These are phyloP conservation scores for Moesziomyces parantarcticus DNA, from an alignment of 1,284 basidiomycete genomes.

Conservation along the genomic window DNA sequence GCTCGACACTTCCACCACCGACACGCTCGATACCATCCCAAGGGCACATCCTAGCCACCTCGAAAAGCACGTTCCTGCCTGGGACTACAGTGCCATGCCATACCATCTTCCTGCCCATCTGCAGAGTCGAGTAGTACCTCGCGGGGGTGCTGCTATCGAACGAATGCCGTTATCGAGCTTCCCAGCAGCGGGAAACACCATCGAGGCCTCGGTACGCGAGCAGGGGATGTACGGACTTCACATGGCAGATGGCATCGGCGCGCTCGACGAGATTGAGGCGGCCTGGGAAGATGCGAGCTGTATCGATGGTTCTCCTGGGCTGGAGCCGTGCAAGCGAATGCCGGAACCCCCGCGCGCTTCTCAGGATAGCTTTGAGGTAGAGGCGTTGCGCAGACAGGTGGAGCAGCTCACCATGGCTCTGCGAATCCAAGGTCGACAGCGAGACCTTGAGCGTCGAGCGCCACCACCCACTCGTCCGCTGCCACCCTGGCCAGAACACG, in stretches of 20 bases:
- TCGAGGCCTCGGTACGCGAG: too few species aligned
- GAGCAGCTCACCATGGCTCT: conserved; percentile 48
- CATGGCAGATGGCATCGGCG: not conserved
- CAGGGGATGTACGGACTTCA: not conserved
- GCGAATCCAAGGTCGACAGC: conserved; percentile 22
- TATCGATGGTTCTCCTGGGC: conserved; percentile 11
- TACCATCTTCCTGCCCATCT: not conserved
- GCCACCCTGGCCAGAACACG: too few species aligned
- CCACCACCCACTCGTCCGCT: not conserved
- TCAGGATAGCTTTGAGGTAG: conserved; percentile 28
- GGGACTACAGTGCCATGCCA: not conserved
- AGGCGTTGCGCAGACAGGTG: conserved; percentile 35
- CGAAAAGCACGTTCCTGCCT: not conserved
- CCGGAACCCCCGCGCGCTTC: not conserved
- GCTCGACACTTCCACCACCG: not conserved
- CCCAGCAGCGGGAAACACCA: too few species aligned
- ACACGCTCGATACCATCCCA: not conserved
- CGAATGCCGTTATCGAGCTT: too few species aligned
- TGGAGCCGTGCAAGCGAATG: not conserved
- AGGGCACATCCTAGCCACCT: not conserved
- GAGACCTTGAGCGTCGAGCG: conserved; percentile 4
- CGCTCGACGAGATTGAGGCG: conserved; percentile 13
- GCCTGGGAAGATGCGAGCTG: conserved; percentile 37
- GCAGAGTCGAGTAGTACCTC: not conserved
- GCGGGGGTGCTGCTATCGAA: too few species aligned